These are phyloP conservation scores for Maudiozyma turicensis DNA, from an alignment of 805 yeast species.

Conservation along the genomic window DNA sequence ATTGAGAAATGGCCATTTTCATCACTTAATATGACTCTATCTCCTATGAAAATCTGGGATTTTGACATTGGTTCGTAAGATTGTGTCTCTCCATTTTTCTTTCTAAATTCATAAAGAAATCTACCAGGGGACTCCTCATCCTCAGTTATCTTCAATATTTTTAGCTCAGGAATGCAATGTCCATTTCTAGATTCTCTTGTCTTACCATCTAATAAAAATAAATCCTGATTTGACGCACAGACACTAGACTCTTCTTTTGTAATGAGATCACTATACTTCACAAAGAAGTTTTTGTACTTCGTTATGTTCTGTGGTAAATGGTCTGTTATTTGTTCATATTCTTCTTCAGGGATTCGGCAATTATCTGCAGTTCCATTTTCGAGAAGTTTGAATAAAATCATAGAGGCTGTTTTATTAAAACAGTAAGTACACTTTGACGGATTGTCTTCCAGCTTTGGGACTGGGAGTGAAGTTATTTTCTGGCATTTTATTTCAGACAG, in stretches of 20 bases:
- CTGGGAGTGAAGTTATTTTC: conserved; percentile 18
- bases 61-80: conserved; percentile 15
- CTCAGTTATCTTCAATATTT: conserved; percentile 27
- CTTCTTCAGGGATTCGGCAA: conserved; percentile 42
- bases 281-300: conserved; percentile 45
- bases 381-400: conserved; percentile 49
- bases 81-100: conserved; percentile 1
- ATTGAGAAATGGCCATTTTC: conserved; percentile 70
- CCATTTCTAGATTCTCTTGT: conserved; percentile 57
- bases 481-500: conserved; percentile 10
- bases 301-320: conserved; percentile 35
- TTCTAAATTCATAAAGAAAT: conserved; percentile 40
- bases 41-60: conserved; percentile 47
- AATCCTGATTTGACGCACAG: conserved; percentile 43
- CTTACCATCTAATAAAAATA: conserved; percentile 44
- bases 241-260: conserved; percentile 63
- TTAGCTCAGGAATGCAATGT: conserved; percentile 44
- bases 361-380: conserved; percentile 49
- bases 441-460: conserved; percentile 38
- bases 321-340: conserved; percentile 39
- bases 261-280: conserved; percentile 64
- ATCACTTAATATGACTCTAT: conserved; percentile 67
- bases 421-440: conserved; percentile 47
- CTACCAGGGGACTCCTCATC: conserved; percentile 13
- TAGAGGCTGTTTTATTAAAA: conserved; percentile 45